Base-by-base conservation (phyloP, 306 rosid species). In the Vigna trinervia region DNA sequence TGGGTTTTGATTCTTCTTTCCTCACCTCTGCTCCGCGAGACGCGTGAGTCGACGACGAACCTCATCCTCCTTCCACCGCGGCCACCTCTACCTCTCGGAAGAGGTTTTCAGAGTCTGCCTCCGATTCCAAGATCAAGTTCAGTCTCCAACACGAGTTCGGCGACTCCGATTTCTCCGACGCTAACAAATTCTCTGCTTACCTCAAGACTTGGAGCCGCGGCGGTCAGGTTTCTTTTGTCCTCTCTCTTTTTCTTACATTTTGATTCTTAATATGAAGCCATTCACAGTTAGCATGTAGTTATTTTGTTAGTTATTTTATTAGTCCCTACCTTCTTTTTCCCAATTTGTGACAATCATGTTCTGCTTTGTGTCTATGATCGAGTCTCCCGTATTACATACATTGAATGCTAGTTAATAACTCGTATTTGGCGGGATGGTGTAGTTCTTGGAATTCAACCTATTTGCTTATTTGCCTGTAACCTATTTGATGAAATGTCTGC, bases 101-200 rank as follows among this genome's bases (percentile, higher is more conserved):
- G 89, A 90, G 95, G 4, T 30, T 30, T 30, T 85, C 98, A 4
- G 97, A 90, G 52, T 83, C 90, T 8, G 85, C 93, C 72, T 81
- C 89, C 66, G 97, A 95, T 75, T 95, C 97, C 22, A 95, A 95
- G 95, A 87, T 95, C 87, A 97, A 90, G 77, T 92, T 95, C 80
- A 64, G 81, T 22, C 93, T 95, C 47, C 87, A 92, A 23, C 97
- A 95, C 78, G 96, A 97, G 52, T 92, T 95, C 41, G 96, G 97
- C 9, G 97, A 90, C 75, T 90, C 96, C 8, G 90, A 88, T 61
- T 95, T 90, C 90, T 77, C 81, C 5, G 85, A 86, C 34, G 92
- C 97, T 20, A 97, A 96, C 19, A 86, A 89, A 67, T 95, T 95
- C 87, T 90, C 91, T 10, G 95, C 97, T 82, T 97, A 97, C 65